Percentiles rank a stretch among this genome's conserved stretches.
phyloP scores from a whole-genome alignment of 1,284 basidiomycete genomes.

The Termitomyces sp. region DNA sequence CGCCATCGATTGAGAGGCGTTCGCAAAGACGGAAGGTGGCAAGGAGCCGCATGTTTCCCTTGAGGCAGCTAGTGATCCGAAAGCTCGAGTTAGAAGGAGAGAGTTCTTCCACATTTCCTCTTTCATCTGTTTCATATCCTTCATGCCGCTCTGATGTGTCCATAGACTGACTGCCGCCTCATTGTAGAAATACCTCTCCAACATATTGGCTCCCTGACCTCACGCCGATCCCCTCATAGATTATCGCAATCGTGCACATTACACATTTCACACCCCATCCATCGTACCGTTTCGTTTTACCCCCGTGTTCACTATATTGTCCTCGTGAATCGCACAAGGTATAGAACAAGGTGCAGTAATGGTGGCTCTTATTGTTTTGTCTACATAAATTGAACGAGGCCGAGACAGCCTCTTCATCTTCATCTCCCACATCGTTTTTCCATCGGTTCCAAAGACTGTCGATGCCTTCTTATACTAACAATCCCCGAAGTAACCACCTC shows the following conservation, averaged over 20 bases:
- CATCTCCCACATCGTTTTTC: background rate
- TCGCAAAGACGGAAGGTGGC: background rate
- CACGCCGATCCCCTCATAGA: constrained; percentile 10
- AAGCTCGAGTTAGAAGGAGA: constrained; percentile 2
- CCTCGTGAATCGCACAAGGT: constrained; percentile 36
- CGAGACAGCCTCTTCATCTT: constrained; percentile 5
- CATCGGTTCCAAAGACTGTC: background rate
- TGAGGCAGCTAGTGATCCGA: constrained; percentile 33
- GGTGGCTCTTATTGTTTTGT: constrained; percentile 6
- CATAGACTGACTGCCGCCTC: constrained; percentile 12
- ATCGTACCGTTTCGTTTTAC: constrained; percentile 24
- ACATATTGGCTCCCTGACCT: constrained; percentile 3
- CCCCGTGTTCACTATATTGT: constrained; percentile 21
- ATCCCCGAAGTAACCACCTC: constrained; percentile 15
- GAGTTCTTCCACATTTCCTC: constrained; percentile 7
- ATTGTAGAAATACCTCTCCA: constrained; percentile 13
- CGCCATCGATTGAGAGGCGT: constrained; percentile 1
- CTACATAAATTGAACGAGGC: constrained; percentile 11
- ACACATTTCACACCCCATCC: constrained; percentile 12
- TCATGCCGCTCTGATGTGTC: constrained; percentile 10
- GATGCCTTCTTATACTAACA: constrained; percentile 28
- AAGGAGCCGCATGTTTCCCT: constrained; percentile 32
- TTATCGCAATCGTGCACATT: constrained; percentile 14
- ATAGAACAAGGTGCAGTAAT: constrained; percentile 8
- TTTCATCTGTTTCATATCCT: constrained; percentile 17